A percentile compares a stretch with the other conserved stretches of the same genome.
Evolutionary conservation across 805 yeast species (phyloP).

Genomic region (Cyberlindnera mycetangii): DNA sequence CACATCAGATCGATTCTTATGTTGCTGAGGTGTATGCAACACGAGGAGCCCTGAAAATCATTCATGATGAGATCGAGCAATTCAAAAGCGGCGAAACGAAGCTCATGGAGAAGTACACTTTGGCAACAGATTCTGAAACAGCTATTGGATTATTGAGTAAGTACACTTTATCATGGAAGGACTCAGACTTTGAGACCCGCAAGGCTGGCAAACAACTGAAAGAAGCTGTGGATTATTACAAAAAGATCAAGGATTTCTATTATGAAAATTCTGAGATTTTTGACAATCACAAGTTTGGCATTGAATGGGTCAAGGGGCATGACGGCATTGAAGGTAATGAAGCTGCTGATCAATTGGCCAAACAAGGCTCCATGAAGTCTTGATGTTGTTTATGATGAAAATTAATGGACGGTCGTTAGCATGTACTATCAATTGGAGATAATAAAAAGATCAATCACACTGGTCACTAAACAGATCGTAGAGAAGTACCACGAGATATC

Average conservation of each 20-base stretch:
- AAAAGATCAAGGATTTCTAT: slow-evolving; percentile 38
- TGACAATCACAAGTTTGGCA: slow-evolving; percentile 36
- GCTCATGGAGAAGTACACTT: slow-evolving; percentile 33
- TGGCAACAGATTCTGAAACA: slow-evolving; percentile 72
- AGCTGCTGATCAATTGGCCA: slow-evolving; percentile 74
- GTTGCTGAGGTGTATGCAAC: slow-evolving; percentile 78
- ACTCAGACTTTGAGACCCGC: slow-evolving; percentile 48
- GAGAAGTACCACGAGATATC: too few relatives aligned
- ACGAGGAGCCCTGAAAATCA: slow-evolving; percentile 46
- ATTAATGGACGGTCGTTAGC: too few relatives aligned
- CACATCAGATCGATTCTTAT: slow-evolving; percentile 62
- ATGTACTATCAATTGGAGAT: too few relatives aligned
- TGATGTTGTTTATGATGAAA: too few relatives aligned
- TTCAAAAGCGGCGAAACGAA: slow-evolving; percentile 17
- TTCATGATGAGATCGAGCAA: slow-evolving; percentile 33
- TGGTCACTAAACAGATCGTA: too few relatives aligned
- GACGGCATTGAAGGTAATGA: slow-evolving; percentile 68
- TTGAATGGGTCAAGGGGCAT: slow-evolving; percentile 74
- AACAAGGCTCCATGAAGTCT: slow-evolving; percentile 46
- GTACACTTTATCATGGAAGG: slow-evolving; percentile 59
- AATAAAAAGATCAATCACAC: too few relatives aligned
- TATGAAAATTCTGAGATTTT: slow-evolving; percentile 22
- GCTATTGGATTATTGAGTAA: slow-evolving; percentile 50
- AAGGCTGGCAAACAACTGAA: slow-evolving; percentile 30
- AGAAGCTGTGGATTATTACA: slow-evolving; percentile 42